A percentile compares a stretch with the other conserved stretches of the same genome.
Evolutionary conservation across 352 stramenopile genomes (phyloP).

Genomic region (Bremia lactucae): DNA sequence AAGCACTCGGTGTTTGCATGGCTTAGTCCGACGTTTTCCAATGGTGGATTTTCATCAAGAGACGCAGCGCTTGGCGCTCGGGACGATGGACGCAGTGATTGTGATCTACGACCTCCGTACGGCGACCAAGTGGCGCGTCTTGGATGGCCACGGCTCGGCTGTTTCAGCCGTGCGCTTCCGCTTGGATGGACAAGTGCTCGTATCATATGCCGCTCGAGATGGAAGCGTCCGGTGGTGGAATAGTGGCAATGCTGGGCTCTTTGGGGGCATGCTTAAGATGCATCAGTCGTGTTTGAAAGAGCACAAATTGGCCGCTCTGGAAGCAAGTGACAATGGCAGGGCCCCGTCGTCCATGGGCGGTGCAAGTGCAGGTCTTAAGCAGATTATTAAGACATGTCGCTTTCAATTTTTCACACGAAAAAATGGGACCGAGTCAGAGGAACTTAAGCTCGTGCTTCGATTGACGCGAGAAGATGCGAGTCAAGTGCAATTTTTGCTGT

Average conservation of each 20-base stretch:
- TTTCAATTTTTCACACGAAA: conserved; percentile 70
- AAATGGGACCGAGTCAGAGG: conserved; percentile 20
- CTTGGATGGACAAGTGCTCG: conserved; percentile 60
- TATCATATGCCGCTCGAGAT: conserved; percentile 74
- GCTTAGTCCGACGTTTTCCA: conserved; percentile 71
- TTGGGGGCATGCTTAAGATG: conserved; percentile 81
- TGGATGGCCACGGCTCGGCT: conserved; percentile 67
- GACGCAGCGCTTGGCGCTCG: conserved; percentile 74
- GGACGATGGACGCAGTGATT: conserved; percentile 83
- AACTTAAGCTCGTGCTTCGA: conserved; percentile 47
- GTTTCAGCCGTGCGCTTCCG: conserved; percentile 69
- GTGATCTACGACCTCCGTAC: conserved; percentile 84
- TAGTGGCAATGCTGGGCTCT: conserved; percentile 60
- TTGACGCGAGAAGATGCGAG: conserved; percentile 72
- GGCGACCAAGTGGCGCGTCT: conserved; percentile 80
- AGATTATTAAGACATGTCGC: conserved; percentile 78
- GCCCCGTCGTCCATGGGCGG: conserved; percentile 45
- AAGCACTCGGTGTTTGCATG: conserved; percentile 72
- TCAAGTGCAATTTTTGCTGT: conserved; percentile 75
- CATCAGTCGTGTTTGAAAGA: conserved; percentile 82
- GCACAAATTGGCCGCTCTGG: conserved; percentile 56
- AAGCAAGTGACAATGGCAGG: conserved; percentile 16
- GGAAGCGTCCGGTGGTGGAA: conserved; percentile 81
- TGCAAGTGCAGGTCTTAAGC: conserved; percentile 53
- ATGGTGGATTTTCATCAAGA: conserved; percentile 86